A percentile compares a stretch with the other conserved stretches of the same genome.
These are phyloP conservation scores for Xylaria sp. DNA, from an alignment of 2,329 filamentous ascomycete genomes.

Conservation along the genomic window DNA sequence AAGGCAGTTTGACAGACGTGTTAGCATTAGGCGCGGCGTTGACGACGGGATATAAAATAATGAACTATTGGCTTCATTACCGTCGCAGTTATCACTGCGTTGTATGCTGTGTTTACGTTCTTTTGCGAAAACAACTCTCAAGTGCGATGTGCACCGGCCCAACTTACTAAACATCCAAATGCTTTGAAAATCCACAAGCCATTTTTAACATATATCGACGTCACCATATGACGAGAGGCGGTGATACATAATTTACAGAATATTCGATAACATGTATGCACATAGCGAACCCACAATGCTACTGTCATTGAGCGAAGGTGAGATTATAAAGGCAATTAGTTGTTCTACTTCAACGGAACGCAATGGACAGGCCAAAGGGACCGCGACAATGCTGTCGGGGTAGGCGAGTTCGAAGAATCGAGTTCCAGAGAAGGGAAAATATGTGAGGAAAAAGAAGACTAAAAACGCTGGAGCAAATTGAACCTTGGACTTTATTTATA, in stretches of 20 bases:
- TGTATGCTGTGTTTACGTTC: neutral
- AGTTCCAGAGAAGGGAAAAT: slow-evolving; percentile 61
- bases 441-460: slow-evolving; percentile 54
- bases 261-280: slow-evolving; percentile 58
- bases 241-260: neutral
- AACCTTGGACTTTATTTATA: slow-evolving; percentile 31
- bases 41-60: slow-evolving; percentile 37
- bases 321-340: slow-evolving; percentile 70
- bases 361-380: slow-evolving; percentile 58
- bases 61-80: slow-evolving; percentile 7
- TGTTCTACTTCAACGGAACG: slow-evolving; percentile 64
- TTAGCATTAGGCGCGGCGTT: slow-evolving; percentile 53
- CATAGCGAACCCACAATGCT: slow-evolving; percentile 71
- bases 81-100: neutral
- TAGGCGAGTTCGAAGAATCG: slow-evolving; percentile 51
- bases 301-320: slow-evolving; percentile 59
- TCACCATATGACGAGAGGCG: neutral
- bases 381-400: slow-evolving; percentile 39
- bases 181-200: neutral
- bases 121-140: neutral
- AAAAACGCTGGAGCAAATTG: slow-evolving; percentile 34
- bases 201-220: neutral
- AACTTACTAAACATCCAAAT: neutral
- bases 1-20: slow-evolving; percentile 47
- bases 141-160: neutral